Base-by-base conservation (phyloP, 305 asterid species). In the Ilex paraguariensis region DNA sequence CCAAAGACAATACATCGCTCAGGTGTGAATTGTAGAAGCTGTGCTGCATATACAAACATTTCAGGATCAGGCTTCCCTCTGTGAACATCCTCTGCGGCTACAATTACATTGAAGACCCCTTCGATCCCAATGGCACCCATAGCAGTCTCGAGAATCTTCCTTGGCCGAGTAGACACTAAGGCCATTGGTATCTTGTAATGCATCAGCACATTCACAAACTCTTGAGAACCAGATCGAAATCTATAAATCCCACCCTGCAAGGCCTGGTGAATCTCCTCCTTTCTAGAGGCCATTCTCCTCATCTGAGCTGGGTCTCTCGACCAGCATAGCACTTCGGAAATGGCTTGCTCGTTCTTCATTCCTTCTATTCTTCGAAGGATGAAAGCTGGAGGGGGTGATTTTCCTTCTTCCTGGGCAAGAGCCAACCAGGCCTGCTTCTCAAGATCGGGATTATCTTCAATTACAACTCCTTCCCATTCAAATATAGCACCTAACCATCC, bases 21-120 rank as follows among this genome's bases (percentile, higher is more conserved):
- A 0, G 98, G 98, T 54, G 85, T 75, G 77, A 82, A 85, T 50
- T 85, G 90, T 32, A 92, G 70, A 28, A 87, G 87, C 77, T 87
- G 91, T 0, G 95, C 95, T 13, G 97, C 98, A 31, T 89, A 85
- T 50, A 82, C 71, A 65, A 92, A 92, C 97, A 92, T 92, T 70
- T 92, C 98, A 0, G 98, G 98, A 56, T 89, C 98, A 0, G 98
- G 98, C 61, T 92, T 92, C 62, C 98, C 98, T 59, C 98, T 56
- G 56, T 84, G 72, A 31, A 89, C 98, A 62, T 92, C 98, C 64
- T 92, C 98, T 6, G 97, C 88, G 0, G 96, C 79, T 17, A 92
- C 96, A 49, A 92, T 65, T 3, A 82, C 96, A 46, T 52, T 78
- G 49, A 92, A 92, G 32, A 79, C 79, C 48, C 85, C 91, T 79